phyloP scores from a whole-genome alignment of 1,284 basidiomycete genomes.

The Cutaneotrichosporon daszewskae region DNA sequence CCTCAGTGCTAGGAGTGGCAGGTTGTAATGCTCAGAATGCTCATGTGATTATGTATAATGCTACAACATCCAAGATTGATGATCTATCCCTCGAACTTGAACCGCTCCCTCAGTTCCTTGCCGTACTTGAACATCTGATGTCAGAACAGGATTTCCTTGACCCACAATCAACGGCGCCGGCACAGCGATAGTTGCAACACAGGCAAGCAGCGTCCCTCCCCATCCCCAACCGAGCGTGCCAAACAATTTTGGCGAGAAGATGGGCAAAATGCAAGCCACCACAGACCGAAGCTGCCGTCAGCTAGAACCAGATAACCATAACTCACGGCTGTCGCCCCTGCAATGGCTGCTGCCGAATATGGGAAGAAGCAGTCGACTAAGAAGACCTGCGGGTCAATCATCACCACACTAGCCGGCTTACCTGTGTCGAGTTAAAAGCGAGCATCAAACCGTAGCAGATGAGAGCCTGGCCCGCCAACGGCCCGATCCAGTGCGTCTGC shows the following conservation, averaged over 20 bases:
- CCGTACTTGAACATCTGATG: conserved; percentile 50
- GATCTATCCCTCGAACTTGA: conserved; percentile 28
- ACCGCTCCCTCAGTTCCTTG: conserved; percentile 40
- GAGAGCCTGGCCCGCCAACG: conserved; percentile 36
- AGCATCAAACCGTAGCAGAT: conserved; percentile 44
- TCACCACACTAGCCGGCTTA: background rate
- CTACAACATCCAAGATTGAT: no score
- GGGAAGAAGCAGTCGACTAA: conserved; percentile 51
- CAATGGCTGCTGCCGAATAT: conserved; percentile 49
- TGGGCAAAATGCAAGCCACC: conserved; percentile 47
- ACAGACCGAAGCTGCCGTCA: conserved; percentile 35
- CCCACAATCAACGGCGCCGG: conserved; percentile 47
- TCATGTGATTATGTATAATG: no score
- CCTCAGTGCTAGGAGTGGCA: background rate
- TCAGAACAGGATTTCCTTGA: no score
- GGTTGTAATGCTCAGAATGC: no score
- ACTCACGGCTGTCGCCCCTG: conserved; percentile 42
- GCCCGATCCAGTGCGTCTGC: conserved; percentile 45
- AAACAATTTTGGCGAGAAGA: conserved; percentile 48
- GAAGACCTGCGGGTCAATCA: conserved; percentile 27
- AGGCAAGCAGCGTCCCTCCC: conserved; percentile 47
- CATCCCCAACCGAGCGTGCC: conserved; percentile 49
- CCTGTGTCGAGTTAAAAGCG: conserved; percentile 48
- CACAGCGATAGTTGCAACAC: conserved; percentile 42
- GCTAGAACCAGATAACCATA: background rate